These are phyloP conservation scores for Cystofilobasidium macerans DNA, from an alignment of 768 basidiomycete genomes.

Conservation along the genomic window DNA sequence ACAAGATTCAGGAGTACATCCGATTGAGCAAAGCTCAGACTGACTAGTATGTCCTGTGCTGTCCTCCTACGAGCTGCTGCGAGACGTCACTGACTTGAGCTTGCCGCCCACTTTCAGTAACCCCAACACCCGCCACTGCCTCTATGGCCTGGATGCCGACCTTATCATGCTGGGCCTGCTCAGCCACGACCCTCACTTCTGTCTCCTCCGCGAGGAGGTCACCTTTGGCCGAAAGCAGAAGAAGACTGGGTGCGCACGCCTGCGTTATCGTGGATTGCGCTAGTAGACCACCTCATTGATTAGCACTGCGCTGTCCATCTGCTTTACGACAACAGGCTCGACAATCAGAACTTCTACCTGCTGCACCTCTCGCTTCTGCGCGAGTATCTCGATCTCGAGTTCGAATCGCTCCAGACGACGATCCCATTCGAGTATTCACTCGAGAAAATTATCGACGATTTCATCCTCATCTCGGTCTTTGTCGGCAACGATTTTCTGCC, in stretches of 20 bases:
- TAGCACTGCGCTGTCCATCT: background rate
- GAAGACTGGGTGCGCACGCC: constrained; percentile 49
- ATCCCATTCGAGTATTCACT: constrained; percentile 75
- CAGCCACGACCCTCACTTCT: constrained; percentile 98
- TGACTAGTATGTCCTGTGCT: constrained; percentile 49
- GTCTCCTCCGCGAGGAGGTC: constrained; percentile 91
- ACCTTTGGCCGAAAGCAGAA: constrained; percentile 81
- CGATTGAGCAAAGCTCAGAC: constrained; percentile 86
- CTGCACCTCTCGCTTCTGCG: constrained; percentile 87
- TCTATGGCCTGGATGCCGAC: constrained; percentile 97
- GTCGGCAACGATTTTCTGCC: constrained; percentile 97
- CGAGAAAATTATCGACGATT: constrained; percentile 94
- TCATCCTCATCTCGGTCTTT: constrained; percentile 90
- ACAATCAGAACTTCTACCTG: constrained; percentile 83
- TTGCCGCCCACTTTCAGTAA: constrained; percentile 41
- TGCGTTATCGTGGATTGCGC: background rate
- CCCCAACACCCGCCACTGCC: constrained; percentile 90
- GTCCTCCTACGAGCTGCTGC: background rate
- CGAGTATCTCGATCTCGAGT: constrained; percentile 95
- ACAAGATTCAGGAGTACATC: constrained; percentile 99
- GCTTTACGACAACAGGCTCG: constrained; percentile 41
- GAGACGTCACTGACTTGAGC: background rate
- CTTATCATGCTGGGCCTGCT: constrained; percentile 94
- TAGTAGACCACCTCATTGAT: background rate
- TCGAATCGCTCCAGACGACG: constrained; percentile 43